A percentile compares a stretch with the other conserved stretches of the same genome.
These are phyloP conservation scores for Amaranthus cruentus DNA, from an alignment of 148 eudicot species.

Conservation along the genomic window DNA sequence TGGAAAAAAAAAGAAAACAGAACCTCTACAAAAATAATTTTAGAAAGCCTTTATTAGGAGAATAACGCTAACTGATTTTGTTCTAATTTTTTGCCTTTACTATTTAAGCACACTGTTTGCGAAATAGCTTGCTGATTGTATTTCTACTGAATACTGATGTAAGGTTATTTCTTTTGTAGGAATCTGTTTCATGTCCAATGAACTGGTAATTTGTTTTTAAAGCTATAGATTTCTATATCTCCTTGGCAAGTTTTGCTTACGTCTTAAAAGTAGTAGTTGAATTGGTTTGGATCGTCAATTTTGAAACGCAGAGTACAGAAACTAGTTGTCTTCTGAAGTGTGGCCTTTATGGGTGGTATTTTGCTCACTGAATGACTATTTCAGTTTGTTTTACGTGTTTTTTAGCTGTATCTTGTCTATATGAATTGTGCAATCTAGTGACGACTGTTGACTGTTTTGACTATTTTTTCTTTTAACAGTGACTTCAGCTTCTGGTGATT, in stretches of 20 bases:
- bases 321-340: background rate
- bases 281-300: background rate
- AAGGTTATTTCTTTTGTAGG: constrained; percentile 51
- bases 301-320: background rate
- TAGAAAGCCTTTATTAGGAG: no score
- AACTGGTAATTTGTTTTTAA: constrained; percentile 56
- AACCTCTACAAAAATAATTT: no score
- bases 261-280: background rate
- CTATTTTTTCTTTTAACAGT: no score
- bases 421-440: background rate
- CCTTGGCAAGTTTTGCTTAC: background rate
- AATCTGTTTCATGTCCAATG: constrained; percentile 95
- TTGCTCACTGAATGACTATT: background rate
- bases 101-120: no score
- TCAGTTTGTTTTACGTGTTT: background rate
- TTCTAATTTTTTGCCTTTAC: no score
- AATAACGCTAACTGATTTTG: no score
- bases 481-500: no score
- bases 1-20: no score
- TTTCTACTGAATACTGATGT: constrained; percentile 23
- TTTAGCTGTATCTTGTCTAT: background rate
- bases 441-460: background rate
- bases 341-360: background rate
- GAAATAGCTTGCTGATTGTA: no score
- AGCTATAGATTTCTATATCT: background rate